Percentiles rank a stretch among this genome's conserved stretches.
These are phyloP conservation scores for Epichloe coenophiala DNA, from an alignment of 2,329 filamentous ascomycete genomes.

Conservation along the genomic window DNA sequence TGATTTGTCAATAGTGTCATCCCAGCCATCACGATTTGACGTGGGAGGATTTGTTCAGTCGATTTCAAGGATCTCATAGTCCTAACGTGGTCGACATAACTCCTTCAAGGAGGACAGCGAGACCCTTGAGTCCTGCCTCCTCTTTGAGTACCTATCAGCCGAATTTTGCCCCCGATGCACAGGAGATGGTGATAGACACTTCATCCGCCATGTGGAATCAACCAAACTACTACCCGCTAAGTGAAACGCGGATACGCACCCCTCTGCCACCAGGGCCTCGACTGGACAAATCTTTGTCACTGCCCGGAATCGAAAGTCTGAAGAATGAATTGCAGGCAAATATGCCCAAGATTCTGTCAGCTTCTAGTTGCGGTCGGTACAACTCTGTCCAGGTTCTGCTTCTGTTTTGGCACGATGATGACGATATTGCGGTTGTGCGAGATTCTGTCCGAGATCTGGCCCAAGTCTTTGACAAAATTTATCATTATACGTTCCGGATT, in stretches of 20 bases:
- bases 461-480: constrained; percentile 36
- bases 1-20: constrained; percentile 32
- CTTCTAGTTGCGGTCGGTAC: constrained; percentile 38
- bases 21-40: constrained; percentile 47
- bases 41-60: constrained; percentile 43
- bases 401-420: constrained; percentile 43
- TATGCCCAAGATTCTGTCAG: constrained; percentile 35
- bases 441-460: constrained; percentile 33
- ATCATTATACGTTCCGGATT: constrained; percentile 35
- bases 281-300: constrained; percentile 34
- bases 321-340: constrained; percentile 39
- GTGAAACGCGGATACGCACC: constrained; percentile 38
- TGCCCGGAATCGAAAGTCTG: constrained; percentile 37
- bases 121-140: constrained; percentile 35
- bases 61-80: constrained; percentile 39
- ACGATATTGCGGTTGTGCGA: constrained; percentile 26
- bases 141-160: constrained; percentile 21
- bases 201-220: constrained; percentile 17
- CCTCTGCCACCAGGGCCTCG: constrained; percentile 42
- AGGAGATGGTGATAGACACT: constrained; percentile 44
- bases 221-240: constrained; percentile 25
- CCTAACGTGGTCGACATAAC: constrained; percentile 36
- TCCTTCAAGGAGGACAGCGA: constrained; percentile 25
- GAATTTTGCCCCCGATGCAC: constrained; percentile 30
- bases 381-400: constrained; percentile 37